Percentiles rank a stretch among this genome's conserved stretches.
phyloP scores from a whole-genome alignment of 106 monocot genomes.

The Dendrobium chrysotoxum region DNA sequence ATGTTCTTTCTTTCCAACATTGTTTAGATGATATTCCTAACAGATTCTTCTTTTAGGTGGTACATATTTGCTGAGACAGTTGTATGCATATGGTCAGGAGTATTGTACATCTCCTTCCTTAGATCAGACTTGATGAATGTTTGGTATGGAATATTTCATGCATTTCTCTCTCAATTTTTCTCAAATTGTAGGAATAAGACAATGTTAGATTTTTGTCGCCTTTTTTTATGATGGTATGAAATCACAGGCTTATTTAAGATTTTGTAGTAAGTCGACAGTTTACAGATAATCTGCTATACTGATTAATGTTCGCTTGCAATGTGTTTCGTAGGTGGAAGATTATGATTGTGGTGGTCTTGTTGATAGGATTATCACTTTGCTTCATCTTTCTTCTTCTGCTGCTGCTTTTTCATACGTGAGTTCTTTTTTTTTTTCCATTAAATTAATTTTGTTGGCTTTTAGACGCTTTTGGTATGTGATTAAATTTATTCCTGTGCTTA shows the following conservation, averaged over 20 bases:
- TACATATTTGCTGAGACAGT: conserved; percentile 79
- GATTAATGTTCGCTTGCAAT: conserved; percentile 1
- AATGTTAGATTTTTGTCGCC: neutral
- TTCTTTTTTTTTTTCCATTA: neutral
- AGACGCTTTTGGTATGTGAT: neutral
- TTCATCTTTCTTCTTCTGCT: conserved; percentile 73
- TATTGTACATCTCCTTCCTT: conserved; percentile 58
- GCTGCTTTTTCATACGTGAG: conserved; percentile 75
- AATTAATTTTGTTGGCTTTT: neutral
- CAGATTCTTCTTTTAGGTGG: conserved; percentile 58
- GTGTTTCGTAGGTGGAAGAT: conserved; percentile 65
- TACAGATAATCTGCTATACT: neutral
- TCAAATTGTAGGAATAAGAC: neutral
- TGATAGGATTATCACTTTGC: conserved; percentile 45
- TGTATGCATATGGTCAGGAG: conserved; percentile 65
- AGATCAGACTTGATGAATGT: conserved; percentile 18
- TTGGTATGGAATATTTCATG: conserved; percentile 44
- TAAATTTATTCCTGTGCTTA: neutral
- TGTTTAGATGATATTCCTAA: conserved; percentile 7
- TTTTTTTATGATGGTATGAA: neutral
- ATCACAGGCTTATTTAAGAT: neutral
- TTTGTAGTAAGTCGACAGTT: neutral
- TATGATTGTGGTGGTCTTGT: conserved; percentile 31
- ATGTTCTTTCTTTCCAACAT: neutral
- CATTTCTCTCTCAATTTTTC: neutral